A percentile compares a stretch with the other conserved stretches of the same genome.
Evolutionary conservation across 2,329 filamentous ascomycete genomes (phyloP).

Genomic region (Orbilia quercus): DNA sequence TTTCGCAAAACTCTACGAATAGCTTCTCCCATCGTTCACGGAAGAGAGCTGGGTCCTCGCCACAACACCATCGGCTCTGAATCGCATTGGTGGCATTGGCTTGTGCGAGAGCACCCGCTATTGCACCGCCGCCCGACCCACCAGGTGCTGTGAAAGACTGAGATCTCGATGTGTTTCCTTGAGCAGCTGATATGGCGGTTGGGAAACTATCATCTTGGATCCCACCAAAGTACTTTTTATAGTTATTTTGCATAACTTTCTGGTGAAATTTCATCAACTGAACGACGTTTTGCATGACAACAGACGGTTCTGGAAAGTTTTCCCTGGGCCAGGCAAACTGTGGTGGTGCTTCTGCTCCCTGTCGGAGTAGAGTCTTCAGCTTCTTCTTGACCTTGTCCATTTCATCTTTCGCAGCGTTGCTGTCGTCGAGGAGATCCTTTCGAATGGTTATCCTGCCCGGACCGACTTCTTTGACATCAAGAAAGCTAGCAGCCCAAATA

Average conservation of each 20-base stretch:
- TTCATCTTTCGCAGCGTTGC: slow-evolving; percentile 97
- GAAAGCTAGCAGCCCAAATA: slow-evolving; percentile 91
- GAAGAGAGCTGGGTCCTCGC: slow-evolving; percentile 93
- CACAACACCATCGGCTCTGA: slow-evolving; percentile 93
- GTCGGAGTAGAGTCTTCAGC: slow-evolving; percentile 88
- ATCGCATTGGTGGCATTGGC: slow-evolving; percentile 75
- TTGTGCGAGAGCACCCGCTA: slow-evolving; percentile 69
- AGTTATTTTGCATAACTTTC: slow-evolving; percentile 94
- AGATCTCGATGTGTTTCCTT: neutral
- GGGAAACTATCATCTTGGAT: slow-evolving; percentile 17
- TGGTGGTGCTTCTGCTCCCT: slow-evolving; percentile 90
- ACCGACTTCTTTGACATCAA: slow-evolving; percentile 84
- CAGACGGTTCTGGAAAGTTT: slow-evolving; percentile 91
- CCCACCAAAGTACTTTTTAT: slow-evolving; percentile 74
- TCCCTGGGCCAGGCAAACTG: slow-evolving; percentile 97
- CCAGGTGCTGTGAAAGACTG: neutral
- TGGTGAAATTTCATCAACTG: slow-evolving; percentile 98
- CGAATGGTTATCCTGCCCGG: slow-evolving; percentile 88
- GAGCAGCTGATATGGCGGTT: neutral
- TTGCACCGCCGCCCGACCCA: slow-evolving; percentile 28
- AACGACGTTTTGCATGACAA: slow-evolving; percentile 90
- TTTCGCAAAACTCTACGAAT: slow-evolving; percentile 94
- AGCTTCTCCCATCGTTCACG: slow-evolving; percentile 98
- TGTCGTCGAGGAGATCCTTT: slow-evolving; percentile 95
- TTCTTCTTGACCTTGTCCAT: slow-evolving; percentile 99